Conservation (phyloP, 2,329 filamentous ascomycete genomes). For the Gnomoniopsis smithogilvyi region DNA sequence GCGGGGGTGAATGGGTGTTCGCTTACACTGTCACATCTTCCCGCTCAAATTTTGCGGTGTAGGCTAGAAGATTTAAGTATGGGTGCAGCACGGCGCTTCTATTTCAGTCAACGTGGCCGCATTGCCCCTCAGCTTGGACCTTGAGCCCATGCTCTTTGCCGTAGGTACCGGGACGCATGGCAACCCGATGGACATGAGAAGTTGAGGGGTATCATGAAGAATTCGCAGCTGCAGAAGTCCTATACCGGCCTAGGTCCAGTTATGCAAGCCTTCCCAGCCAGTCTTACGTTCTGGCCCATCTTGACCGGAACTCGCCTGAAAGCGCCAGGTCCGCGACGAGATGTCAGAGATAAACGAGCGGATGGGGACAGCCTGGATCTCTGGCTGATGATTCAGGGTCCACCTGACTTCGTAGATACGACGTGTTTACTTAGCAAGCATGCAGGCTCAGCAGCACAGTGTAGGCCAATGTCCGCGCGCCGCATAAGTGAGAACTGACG, state of each 20-base stretch:
- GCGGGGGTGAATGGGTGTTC: constrained; percentile 1
- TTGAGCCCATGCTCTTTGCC: neutral
- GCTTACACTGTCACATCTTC: neutral
- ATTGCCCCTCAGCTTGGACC: neutral
- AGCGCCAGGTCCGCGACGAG: constrained; percentile 1
- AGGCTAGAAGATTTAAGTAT: neutral
- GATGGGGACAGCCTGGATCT: neutral
- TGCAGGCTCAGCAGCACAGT: neutral
- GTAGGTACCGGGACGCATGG: neutral
- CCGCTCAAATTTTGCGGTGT: neutral
- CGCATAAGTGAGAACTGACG: neutral
- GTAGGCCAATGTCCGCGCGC: neutral
- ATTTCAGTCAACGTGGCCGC: neutral
- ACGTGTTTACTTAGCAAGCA: neutral
- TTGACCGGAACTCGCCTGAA: constrained; percentile 15
- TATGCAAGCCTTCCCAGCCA: neutral
- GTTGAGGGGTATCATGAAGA: neutral
- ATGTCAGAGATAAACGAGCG: constrained; percentile 4
- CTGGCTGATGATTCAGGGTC: constrained; percentile 3
- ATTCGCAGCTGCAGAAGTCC: neutral
- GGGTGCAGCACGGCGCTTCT: neutral
- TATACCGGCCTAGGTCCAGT: neutral
- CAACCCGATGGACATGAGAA: neutral
- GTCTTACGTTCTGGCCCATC: neutral
- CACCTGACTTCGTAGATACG: neutral